Evolutionary conservation across 768 basidiomycete species (phyloP).

Genomic region (Kwoniella botswanensis): DNA sequence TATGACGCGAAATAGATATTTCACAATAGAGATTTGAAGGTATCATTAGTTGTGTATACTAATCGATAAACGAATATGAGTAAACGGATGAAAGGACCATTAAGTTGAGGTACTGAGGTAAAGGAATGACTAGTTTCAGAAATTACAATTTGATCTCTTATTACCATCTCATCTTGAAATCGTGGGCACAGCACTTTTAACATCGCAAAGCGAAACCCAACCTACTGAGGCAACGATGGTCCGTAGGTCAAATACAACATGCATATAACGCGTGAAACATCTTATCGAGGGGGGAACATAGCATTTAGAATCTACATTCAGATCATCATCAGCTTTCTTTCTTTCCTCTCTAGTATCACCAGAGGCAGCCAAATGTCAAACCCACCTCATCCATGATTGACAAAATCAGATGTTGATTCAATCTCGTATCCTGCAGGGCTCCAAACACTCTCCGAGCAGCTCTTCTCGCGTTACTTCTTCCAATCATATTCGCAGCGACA

Average conservation of each 20-base stretch:
- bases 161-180: not conserved
- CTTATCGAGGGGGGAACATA: conserved; percentile 24
- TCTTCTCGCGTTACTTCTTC: conserved; percentile 89
- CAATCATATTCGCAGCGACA: conserved; percentile 95
- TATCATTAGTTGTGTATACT: too few relatives aligned
- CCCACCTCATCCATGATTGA: conserved; percentile 86
- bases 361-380: not conserved
- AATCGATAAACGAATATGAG: not conserved
- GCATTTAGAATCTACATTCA: conserved; percentile 24
- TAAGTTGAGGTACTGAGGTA: not conserved
- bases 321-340: not conserved
- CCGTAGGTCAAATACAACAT: conserved; percentile 6
- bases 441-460: conserved; percentile 92
- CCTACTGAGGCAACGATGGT: too few relatives aligned
- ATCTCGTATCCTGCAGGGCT: conserved; percentile 88
- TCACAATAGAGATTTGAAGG: too few relatives aligned
- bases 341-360: not conserved
- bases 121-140: not conserved
- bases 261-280: not conserved
- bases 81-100: not conserved
- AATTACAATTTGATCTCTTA: not conserved
- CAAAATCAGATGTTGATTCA: conserved; percentile 91
- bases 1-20: too few relatives aligned
- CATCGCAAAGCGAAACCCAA: too few relatives aligned
- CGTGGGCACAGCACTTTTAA: too few relatives aligned